Percentiles rank a stretch among this genome's conserved stretches.
Conservation (phyloP, 176 grass and related monocot genomes). For the maize (Zea mays) region DNA sequence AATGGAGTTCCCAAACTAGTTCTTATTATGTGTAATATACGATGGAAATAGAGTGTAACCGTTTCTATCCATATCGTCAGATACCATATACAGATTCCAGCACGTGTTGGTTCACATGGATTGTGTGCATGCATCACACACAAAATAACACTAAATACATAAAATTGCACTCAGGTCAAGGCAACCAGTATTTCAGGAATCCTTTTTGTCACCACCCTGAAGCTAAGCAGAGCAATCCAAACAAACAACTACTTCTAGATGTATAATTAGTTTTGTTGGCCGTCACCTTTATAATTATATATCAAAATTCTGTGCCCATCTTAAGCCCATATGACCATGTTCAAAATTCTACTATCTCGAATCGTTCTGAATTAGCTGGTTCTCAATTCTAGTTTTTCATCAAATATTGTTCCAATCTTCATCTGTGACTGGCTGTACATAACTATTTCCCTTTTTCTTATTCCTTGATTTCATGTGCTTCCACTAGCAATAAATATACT, state of each 20-base stretch:
- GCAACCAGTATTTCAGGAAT: neutral
- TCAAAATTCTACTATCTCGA: neutral
- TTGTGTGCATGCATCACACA: neutral
- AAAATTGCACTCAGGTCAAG: neutral
- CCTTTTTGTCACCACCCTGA: neutral
- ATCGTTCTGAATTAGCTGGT: neutral
- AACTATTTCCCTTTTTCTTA: no score
- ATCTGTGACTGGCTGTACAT: neutral
- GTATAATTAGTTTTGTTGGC: neutral
- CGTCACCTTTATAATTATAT: neutral
- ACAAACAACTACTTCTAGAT: neutral
- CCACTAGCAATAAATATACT: neutral
- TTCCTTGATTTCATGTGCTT: neutral
- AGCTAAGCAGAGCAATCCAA: neutral
- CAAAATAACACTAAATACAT: neutral
- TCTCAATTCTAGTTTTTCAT: neutral
- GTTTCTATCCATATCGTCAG: neutral
- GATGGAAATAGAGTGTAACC: neutral
- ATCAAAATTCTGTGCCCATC: neutral
- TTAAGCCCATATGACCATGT: neutral
- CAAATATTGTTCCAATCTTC: neutral
- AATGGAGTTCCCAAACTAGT: no score
- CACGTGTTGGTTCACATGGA: neutral
- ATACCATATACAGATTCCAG: neutral
- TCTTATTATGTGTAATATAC: neutral